Conservation (phyloP, 2,329 filamentous ascomycete species). For the Dactylellina leptospora region DNA sequence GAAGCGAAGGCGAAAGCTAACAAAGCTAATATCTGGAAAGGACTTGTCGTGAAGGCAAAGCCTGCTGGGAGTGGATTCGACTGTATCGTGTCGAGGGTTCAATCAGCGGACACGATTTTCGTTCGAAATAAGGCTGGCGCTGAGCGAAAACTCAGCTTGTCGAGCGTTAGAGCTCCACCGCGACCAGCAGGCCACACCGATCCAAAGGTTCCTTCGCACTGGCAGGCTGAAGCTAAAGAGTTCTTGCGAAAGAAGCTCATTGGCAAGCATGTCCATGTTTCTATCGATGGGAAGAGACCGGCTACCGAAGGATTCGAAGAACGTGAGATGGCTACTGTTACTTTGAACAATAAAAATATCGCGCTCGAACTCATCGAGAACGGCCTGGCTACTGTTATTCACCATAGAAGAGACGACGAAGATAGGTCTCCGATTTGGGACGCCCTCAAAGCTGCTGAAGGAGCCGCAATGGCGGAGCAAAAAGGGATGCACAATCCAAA, state of each 20-base stretch:
- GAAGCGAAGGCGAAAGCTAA: slow-evolving; percentile 84
- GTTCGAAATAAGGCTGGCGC: slow-evolving; percentile 82
- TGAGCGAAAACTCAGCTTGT: slow-evolving; percentile 90
- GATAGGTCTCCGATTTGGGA: slow-evolving; percentile 96
- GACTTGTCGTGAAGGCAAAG: slow-evolving; percentile 74
- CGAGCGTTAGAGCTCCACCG: slow-evolving; percentile 93
- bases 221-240: slow-evolving; percentile 92
- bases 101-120: slow-evolving; percentile 88
- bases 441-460: slow-evolving; percentile 80
- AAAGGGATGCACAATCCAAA: slow-evolving; percentile 97
- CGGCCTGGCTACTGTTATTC: slow-evolving; percentile 91
- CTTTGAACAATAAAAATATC: slow-evolving; percentile 73
- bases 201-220: slow-evolving; percentile 67
- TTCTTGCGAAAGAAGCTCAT: slow-evolving; percentile 93
- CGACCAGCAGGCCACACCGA: slow-evolving; percentile 51
- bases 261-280: slow-evolving; percentile 91
- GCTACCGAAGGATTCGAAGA: slow-evolving; percentile 91
- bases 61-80: slow-evolving; percentile 72
- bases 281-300: slow-evolving; percentile 84
- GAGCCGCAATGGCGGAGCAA: slow-evolving; percentile 81
- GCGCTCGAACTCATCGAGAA: slow-evolving; percentile 67
- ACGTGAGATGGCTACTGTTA: slow-evolving; percentile 90
- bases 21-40: slow-evolving; percentile 81
- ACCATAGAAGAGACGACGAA: slow-evolving; percentile 92
- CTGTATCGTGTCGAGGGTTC: slow-evolving; percentile 82